phyloP scores from a whole-genome alignment of 2,329 filamentous ascomycete species.

The Amylocarpus encephaloides region DNA sequence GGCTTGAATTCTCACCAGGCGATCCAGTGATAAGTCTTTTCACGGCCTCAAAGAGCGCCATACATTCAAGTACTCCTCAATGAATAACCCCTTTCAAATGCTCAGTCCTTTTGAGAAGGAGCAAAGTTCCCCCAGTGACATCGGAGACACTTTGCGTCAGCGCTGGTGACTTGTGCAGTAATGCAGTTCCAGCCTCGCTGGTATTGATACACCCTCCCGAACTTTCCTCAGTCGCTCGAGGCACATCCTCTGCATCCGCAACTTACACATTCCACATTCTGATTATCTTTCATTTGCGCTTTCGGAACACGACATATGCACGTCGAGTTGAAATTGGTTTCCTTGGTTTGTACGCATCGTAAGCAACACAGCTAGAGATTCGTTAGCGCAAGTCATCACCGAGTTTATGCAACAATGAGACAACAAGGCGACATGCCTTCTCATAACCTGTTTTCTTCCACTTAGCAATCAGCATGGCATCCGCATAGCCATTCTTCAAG shows the following conservation, averaged over 20 bases:
- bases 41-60: too few relatives aligned
- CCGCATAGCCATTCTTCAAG: slow-evolving; percentile 93
- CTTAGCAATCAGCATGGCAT: slow-evolving; percentile 93
- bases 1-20: too few relatives aligned
- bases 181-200: not conserved
- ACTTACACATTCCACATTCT: slow-evolving; percentile 87
- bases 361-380: slow-evolving; percentile 73
- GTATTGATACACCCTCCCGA: not conserved
- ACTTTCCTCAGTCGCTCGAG: slow-evolving; percentile 60
- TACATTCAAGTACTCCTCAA: too few relatives aligned
- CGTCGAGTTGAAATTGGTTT: slow-evolving; percentile 97
- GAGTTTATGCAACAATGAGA: not conserved
- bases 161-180: too few relatives aligned
- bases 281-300: slow-evolving; percentile 81
- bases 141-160: too few relatives aligned
- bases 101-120: too few relatives aligned
- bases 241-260: slow-evolving; percentile 91
- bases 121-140: too few relatives aligned
- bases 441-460: slow-evolving; percentile 99
- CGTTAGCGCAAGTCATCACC: slow-evolving; percentile 6
- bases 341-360: slow-evolving; percentile 97
- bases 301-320: slow-evolving; percentile 95
- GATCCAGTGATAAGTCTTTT: too few relatives aligned
- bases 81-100: too few relatives aligned
- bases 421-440: slow-evolving; percentile 54